Evolutionary conservation across 1,284 basidiomycete species (phyloP).

Genomic region (Leccinum pachyderme): DNA sequence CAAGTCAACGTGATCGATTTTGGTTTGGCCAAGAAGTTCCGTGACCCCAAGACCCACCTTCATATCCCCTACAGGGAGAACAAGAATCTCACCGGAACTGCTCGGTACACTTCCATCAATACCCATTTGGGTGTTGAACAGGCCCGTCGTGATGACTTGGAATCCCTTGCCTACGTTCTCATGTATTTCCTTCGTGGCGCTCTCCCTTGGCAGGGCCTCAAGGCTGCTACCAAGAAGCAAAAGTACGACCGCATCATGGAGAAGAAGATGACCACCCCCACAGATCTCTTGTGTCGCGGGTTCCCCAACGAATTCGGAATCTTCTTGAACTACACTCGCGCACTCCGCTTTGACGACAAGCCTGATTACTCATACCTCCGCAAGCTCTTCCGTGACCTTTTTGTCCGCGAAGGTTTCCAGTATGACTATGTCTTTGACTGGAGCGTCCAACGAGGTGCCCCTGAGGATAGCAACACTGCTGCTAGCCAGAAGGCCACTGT

Average conservation of each 20-base stretch:
- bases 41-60: slow-evolving; percentile 98
- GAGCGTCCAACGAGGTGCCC: slow-evolving; percentile 81
- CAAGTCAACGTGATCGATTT: slow-evolving; percentile 99
- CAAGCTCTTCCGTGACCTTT: slow-evolving; percentile 97
- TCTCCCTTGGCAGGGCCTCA: slow-evolving; percentile 96
- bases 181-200: slow-evolving; percentile 99
- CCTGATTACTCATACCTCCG: slow-evolving; percentile 97
- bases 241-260: slow-evolving; percentile 99
- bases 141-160: slow-evolving; percentile 93
- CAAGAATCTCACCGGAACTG: slow-evolving; percentile 99
- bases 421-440: slow-evolving; percentile 99
- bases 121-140: slow-evolving; percentile 98
- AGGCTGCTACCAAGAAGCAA: slow-evolving; percentile 99
- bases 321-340: slow-evolving; percentile 53
- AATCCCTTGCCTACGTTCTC: slow-evolving; percentile 94
- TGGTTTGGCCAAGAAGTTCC: slow-evolving; percentile 98
- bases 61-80: slow-evolving; percentile 99
- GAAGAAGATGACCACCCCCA: slow-evolving; percentile 99
- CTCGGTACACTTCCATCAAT: slow-evolving; percentile 99
- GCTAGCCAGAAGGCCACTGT: slow-evolving; percentile 58
- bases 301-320: slow-evolving; percentile 98
- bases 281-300: slow-evolving; percentile 91
- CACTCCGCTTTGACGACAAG: slow-evolving; percentile 97
- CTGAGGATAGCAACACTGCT: slow-evolving; percentile 60
- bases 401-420: slow-evolving; percentile 95